These are phyloP conservation scores for Schwanniomyces occidentalis DNA, from an alignment of 805 yeast species.

Conservation along the genomic window DNA sequence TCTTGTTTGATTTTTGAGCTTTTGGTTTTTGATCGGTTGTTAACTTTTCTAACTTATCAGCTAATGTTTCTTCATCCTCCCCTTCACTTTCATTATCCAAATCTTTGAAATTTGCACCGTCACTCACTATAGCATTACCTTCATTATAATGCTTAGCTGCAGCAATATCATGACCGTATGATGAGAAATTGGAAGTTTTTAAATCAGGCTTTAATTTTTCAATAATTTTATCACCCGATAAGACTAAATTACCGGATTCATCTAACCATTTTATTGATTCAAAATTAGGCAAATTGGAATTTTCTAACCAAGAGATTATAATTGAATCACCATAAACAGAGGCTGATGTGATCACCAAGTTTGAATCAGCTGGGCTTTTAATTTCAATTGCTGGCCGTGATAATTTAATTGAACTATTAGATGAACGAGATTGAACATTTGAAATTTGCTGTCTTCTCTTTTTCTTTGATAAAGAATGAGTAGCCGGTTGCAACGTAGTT, in stretches of 20 bases:
- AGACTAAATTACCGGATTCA: conserved; percentile 21
- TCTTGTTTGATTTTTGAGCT: conserved; percentile 33
- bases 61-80: conserved; percentile 39
- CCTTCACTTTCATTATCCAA: conserved; percentile 48
- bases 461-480: conserved; percentile 27
- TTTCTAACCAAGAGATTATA: conserved; percentile 61
- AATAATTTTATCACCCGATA: conserved; percentile 25
- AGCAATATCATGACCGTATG: conserved; percentile 52
- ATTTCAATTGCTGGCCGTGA: conserved; percentile 45
- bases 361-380: conserved; percentile 29
- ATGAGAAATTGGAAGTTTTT: conserved; percentile 41
- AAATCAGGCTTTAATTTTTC: conserved; percentile 42
- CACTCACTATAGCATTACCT: conserved; percentile 57
- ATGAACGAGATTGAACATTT: conserved; percentile 49
- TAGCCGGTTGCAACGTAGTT: conserved; percentile 21
- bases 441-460: conserved; percentile 45
- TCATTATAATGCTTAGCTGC: conserved; percentile 60
- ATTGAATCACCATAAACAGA: conserved; percentile 36
- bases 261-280: conserved; percentile 54
- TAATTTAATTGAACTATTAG: conserved; percentile 47
- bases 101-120: conserved; percentile 64
- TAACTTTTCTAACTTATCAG: conserved; percentile 42
- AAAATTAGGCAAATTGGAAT: conserved; percentile 55
- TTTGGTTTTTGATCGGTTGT: conserved; percentile 22
- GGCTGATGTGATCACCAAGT: conserved; percentile 28